phyloP scores from a whole-genome alignment of 2,329 filamentous ascomycete species.

The Coniosporium tulheliwenetii region DNA sequence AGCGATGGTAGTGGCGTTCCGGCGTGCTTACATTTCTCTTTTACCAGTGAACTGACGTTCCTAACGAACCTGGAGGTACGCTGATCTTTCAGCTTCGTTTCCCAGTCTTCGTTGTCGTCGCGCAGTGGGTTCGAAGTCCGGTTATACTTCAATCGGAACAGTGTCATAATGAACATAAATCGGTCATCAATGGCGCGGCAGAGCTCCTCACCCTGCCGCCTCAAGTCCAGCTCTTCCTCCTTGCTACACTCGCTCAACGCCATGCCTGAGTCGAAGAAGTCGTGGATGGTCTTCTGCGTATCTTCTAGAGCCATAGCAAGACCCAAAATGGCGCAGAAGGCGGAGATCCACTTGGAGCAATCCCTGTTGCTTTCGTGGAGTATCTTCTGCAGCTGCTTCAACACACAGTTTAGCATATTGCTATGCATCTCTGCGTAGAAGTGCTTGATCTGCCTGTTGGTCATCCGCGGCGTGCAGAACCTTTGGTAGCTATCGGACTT shows the following conservation, averaged over 20 bases:
- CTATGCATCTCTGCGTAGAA: constrained; percentile 29
- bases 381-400: constrained; percentile 31
- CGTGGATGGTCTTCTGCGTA: constrained; percentile 28
- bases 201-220: constrained; percentile 20
- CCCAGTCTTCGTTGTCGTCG: constrained; percentile 20
- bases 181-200: constrained; percentile 28
- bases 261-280: constrained; percentile 15
- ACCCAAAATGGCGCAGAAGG: constrained; percentile 29
- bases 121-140: constrained; percentile 24
- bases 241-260: constrained; percentile 19
- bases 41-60: constrained; percentile 20
- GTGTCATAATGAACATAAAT: constrained; percentile 26
- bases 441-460: constrained; percentile 33
- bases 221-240: constrained; percentile 12
- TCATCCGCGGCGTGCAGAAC: constrained; percentile 27
- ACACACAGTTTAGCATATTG: constrained; percentile 23
- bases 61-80: constrained; percentile 19
- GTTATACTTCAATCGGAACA: constrained; percentile 33
- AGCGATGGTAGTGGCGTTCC: neutral
- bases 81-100: constrained; percentile 19
- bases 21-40: constrained; percentile 23
- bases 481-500: constrained; percentile 10
- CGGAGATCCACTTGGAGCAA: constrained; percentile 27
- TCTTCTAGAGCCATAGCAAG: constrained; percentile 33
- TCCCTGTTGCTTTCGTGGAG: constrained; percentile 25